Conservation (phyloP, 768 basidiomycete genomes). For the Hygrocybe punicea region DNA sequence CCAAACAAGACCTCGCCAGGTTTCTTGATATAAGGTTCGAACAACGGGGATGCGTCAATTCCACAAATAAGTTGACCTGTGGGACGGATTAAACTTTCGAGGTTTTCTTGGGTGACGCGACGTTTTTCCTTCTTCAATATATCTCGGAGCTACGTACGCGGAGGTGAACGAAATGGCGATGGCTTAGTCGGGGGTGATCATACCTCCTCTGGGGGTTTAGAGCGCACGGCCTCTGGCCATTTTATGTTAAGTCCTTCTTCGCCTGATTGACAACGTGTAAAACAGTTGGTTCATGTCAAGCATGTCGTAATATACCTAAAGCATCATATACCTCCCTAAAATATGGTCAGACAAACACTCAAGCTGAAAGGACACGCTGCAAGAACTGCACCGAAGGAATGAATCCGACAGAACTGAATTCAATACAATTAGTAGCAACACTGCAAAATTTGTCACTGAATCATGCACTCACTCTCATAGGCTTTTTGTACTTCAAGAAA, state of each 20-base stretch:
- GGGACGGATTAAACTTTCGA: constrained; percentile 42
- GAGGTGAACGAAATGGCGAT: background rate
- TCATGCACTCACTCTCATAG: constrained; percentile 58
- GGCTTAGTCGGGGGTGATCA: constrained; percentile 3
- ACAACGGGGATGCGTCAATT: constrained; percentile 50
- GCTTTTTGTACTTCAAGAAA: constrained; percentile 81
- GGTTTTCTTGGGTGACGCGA: constrained; percentile 35
- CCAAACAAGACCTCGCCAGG: constrained; percentile 21
- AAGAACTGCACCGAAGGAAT: constrained; percentile 54
- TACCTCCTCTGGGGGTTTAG: constrained; percentile 49
- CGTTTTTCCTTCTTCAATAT: constrained; percentile 41
- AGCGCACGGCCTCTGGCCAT: constrained; percentile 46
- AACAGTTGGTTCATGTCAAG: background rate
- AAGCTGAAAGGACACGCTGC: background rate
- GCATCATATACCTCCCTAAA: constrained; percentile 70
- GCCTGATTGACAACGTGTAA: constrained; percentile 16
- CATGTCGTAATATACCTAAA: constrained; percentile 45
- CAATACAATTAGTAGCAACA: background rate
- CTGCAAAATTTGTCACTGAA: background rate
- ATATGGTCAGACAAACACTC: constrained; percentile 6
- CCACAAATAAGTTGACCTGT: constrained; percentile 45
- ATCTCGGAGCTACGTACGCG: constrained; percentile 42
- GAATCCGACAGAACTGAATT: constrained; percentile 65
- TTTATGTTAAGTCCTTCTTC: constrained; percentile 39
- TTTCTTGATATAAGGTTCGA: constrained; percentile 35